Percentiles rank a stretch among this genome's conserved stretches.
phyloP scores from a whole-genome alignment of 805 yeast species.

The Starmerella etchellsii region DNA sequence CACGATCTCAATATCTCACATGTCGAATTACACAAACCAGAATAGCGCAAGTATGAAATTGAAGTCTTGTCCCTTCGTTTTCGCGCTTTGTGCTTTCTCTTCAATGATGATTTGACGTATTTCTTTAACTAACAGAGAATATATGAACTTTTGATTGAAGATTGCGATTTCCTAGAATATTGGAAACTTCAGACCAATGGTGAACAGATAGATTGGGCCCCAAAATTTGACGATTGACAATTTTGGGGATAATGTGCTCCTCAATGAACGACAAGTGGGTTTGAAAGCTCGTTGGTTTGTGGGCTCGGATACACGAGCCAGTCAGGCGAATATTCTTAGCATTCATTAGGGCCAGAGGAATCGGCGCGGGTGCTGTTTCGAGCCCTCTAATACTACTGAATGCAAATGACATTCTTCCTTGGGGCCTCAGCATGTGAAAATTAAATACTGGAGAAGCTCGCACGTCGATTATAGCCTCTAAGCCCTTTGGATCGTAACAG shows the following conservation, averaged over 20 bases:
- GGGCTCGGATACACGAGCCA: slow-evolving; percentile 26
- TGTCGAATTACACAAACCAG: too few species aligned
- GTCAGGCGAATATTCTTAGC: slow-evolving; percentile 22
- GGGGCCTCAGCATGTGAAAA: slow-evolving; percentile 21
- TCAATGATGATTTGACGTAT: too few species aligned
- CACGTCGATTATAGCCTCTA: slow-evolving; percentile 26
- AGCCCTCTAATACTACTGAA: slow-evolving; percentile 4
- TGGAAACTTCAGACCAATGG: not conserved
- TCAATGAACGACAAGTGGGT: slow-evolving; percentile 20
- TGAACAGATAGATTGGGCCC: not conserved
- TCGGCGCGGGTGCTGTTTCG: not conserved
- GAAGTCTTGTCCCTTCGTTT: too few species aligned
- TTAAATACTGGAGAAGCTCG: slow-evolving; percentile 17
- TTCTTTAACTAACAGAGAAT: not conserved
- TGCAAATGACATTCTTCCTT: slow-evolving; percentile 24
- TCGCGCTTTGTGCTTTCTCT: too few species aligned
- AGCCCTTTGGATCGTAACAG: slow-evolving; percentile 21
- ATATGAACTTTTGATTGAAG: not conserved
- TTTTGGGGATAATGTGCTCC: slow-evolving; percentile 22
- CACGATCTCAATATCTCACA: too few species aligned
- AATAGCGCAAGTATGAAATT: too few species aligned
- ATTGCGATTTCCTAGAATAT: not conserved
- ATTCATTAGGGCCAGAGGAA: slow-evolving; percentile 10
- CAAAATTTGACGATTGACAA: slow-evolving; percentile 20
- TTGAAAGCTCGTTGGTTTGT: slow-evolving; percentile 20